Percentiles rank a stretch among this genome's conserved stretches.
phyloP scores from a whole-genome alignment of 1,284 basidiomycete species.

The Athelia psychrophila region DNA sequence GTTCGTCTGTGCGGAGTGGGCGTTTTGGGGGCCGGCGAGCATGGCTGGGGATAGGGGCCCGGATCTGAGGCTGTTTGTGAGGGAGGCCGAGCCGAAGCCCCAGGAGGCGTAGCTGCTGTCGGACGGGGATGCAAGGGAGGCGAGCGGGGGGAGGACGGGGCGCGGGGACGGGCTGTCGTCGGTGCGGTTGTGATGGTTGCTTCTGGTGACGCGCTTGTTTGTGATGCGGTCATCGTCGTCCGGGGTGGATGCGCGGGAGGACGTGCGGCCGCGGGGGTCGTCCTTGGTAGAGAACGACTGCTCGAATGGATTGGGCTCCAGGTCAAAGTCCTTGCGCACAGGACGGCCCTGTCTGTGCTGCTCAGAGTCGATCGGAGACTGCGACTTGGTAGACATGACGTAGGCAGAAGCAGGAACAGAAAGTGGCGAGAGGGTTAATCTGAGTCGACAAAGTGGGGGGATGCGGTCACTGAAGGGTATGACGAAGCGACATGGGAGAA shows the following conservation, averaged over 20 bases:
- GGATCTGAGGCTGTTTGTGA: conserved; percentile 78
- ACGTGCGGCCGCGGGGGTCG: conserved; percentile 37
- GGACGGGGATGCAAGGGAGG: conserved; percentile 82
- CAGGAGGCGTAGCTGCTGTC: conserved; percentile 69
- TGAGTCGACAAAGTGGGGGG: no score
- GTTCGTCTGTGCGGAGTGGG: conserved; percentile 28
- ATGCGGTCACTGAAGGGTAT: no score
- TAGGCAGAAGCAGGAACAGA: not conserved
- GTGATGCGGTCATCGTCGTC: conserved; percentile 35
- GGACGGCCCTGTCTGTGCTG: conserved; percentile 24
- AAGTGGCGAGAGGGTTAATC: no score
- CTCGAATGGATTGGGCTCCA: conserved; percentile 96
- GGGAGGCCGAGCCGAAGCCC: conserved; percentile 55
- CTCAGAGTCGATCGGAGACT: conserved; percentile 14
- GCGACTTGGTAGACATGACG: not conserved
- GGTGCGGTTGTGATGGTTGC: conserved; percentile 42
- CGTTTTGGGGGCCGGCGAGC: conserved; percentile 81
- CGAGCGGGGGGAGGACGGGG: conserved; percentile 83
- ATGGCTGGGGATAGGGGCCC: conserved; percentile 95
- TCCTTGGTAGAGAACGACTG: conserved; percentile 73
- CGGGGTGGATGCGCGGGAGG: conserved; percentile 31
- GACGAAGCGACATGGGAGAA: no score
- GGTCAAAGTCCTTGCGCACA: conserved; percentile 68
- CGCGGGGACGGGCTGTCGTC: conserved; percentile 35
- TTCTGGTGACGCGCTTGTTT: conserved; percentile 29